Conservation (phyloP, 2,329 filamentous ascomycete species). For the Raffaelea albimanens region DNA sequence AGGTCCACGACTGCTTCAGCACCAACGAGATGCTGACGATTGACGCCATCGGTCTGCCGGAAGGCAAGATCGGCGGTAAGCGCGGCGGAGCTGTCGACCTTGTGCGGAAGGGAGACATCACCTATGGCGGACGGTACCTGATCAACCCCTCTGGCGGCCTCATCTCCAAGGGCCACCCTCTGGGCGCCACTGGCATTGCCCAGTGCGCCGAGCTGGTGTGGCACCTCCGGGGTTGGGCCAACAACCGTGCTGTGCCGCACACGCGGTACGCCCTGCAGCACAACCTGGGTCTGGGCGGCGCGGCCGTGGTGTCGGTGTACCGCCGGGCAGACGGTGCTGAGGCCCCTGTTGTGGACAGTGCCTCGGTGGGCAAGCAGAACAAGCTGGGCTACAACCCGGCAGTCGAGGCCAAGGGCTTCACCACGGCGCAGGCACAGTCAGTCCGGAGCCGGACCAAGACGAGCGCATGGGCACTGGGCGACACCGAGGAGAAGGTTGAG, state of each 20-base stretch:
- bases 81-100: conserved; percentile 86
- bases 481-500: conserved; percentile 65
- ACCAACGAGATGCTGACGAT: conserved; percentile 89
- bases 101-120: conserved; percentile 79
- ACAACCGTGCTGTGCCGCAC: conserved; percentile 64
- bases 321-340: conserved; percentile 67
- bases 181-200: conserved; percentile 88
- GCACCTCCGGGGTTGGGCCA: conserved; percentile 93
- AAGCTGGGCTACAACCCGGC: conserved; percentile 87
- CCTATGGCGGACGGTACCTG: conserved; percentile 74
- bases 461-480: conserved; percentile 70
- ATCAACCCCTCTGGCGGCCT: conserved; percentile 91
- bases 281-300: conserved; percentile 85
- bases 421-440: conserved; percentile 59
- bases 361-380: conserved; percentile 52
- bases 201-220: conserved; percentile 93
- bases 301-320: conserved; percentile 85
- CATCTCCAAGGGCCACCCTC: conserved; percentile 91
- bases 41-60: conserved; percentile 72
- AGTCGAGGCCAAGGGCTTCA: conserved; percentile 81
- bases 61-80: conserved; percentile 70
- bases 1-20: conserved; percentile 95
- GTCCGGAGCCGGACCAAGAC: conserved; percentile 58
- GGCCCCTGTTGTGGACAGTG: conserved; percentile 51
- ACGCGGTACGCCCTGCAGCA: conserved; percentile 77